Evolutionary conservation across 2,329 filamentous ascomycete species (phyloP).

Genomic region (Elsinoe australis): DNA sequence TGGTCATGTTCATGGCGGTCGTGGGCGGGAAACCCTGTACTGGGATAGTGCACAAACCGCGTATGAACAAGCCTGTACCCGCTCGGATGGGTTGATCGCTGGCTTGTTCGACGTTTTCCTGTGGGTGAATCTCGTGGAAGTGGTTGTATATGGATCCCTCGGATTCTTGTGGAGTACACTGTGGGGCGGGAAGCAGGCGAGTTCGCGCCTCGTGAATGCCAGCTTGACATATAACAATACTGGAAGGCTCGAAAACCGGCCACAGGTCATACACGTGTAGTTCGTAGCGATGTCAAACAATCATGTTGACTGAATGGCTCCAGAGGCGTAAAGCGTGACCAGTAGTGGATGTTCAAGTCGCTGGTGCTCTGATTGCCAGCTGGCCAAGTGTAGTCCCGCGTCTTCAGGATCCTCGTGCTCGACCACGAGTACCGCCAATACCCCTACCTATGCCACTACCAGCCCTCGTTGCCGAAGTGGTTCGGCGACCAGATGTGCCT

Average conservation of each 20-base stretch:
- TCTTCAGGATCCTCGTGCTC: conserved; percentile 25
- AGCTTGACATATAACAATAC: conserved; percentile 46
- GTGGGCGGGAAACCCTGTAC: conserved; percentile 60
- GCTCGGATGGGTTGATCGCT: conserved; percentile 32
- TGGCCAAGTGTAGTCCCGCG: not conserved
- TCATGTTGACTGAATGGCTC: too few relatives aligned
- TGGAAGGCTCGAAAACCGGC: conserved; percentile 41
- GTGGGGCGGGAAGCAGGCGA: conserved; percentile 48
- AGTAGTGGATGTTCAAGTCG: too few relatives aligned
- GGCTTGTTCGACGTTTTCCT: conserved; percentile 34
- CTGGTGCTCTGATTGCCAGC: too few relatives aligned
- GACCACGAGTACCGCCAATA: conserved; percentile 29
- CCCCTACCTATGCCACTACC: conserved; percentile 40
- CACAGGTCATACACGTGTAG: conserved; percentile 33
- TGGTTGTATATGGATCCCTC: conserved; percentile 46
- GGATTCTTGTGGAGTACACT: conserved; percentile 54
- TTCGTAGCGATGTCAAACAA: not conserved
- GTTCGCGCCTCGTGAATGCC: conserved; percentile 50
- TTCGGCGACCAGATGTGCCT: conserved; percentile 36
- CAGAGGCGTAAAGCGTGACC: too few relatives aligned
- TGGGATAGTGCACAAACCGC: conserved; percentile 67
- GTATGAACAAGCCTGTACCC: conserved; percentile 58
- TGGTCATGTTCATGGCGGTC: conserved; percentile 73
- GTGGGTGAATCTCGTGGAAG: conserved; percentile 47
- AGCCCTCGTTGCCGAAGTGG: conserved; percentile 44